Evolutionary conservation across 257 asterid species (phyloP).

Genomic region (Datura wrightii): DNA sequence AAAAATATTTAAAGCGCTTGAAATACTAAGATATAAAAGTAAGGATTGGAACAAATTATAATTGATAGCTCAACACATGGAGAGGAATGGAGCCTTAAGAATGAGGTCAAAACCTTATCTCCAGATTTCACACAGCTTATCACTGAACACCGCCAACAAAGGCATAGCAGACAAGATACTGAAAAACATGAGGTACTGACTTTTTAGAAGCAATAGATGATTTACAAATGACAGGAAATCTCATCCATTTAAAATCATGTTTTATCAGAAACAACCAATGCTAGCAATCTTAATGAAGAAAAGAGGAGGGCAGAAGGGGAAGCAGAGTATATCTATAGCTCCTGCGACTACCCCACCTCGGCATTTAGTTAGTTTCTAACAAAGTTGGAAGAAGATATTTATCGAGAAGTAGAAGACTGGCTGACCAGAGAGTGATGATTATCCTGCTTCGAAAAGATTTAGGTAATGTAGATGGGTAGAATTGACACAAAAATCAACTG

Average conservation of each 20-base stretch:
- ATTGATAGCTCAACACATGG: slow-evolving; percentile 10
- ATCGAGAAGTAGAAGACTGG: neutral
- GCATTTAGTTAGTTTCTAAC: neutral
- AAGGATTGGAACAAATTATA: neutral
- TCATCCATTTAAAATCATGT: neutral
- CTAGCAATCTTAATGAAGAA: neutral
- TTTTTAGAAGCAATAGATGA: slow-evolving; percentile 8
- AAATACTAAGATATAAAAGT: slow-evolving; percentile 8
- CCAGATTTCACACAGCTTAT: neutral
- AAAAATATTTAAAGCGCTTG: neutral
- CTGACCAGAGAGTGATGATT: neutral
- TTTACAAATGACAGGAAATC: neutral
- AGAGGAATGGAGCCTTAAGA: neutral
- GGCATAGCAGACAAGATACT: neutral
- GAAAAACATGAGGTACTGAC: slow-evolving; percentile 3
- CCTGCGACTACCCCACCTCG: neutral
- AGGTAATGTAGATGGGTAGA: neutral
- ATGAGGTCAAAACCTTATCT: slow-evolving; percentile 1
- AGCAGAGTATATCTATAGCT: neutral
- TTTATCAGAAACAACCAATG: neutral
- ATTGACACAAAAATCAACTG: neutral
- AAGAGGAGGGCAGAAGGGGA: neutral
- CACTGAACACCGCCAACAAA: neutral
- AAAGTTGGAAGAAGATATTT: neutral
- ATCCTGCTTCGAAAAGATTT: neutral